Base-by-base conservation (phyloP, 2,329 filamentous ascomycete species). In the Exophiala oligosperma region DNA sequence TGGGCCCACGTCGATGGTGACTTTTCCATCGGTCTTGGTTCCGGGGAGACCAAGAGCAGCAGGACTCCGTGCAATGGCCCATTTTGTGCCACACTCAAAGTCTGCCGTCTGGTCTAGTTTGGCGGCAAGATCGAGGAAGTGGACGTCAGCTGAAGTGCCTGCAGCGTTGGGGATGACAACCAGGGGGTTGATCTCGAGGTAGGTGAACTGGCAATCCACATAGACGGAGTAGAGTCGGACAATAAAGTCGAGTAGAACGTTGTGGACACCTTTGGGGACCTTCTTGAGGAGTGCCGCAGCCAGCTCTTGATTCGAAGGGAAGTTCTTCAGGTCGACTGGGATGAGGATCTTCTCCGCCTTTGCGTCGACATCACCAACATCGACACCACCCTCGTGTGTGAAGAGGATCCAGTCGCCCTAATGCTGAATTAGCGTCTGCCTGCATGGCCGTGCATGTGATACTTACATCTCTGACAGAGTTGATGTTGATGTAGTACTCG, bases 401-500 rank as follows among this genome's bases (percentile, higher is more conserved):
- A 99, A 99, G 73, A 99, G 91, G 74, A 99, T 97, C 92, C 92
- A 97, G 79, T 99, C 94, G 73, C 94, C 94, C 94, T 97, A 59
- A 61, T 61, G 65, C 60, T 51, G 49, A 14, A 54, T 68, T 53
- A 68, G 58, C 43, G 32, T 35, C 32, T 35, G 6, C 32, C 7
- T 11, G 32, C 8, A 11, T 9, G 32, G 6, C 32, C 9, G 4
- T 35, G 32, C 2, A 11, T 17, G 35, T 62, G 59, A 60, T 62
- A 87, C 92, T 87, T 87, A 97, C 94, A 88, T 97, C 94, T 83
- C 94, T 90, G 73, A 96, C 92, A 64, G 94, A 97, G 86, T 97
- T 94, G 83, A 99, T 99, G 87, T 97, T 97, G 83, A 99, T 96
- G 81, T 99, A 99, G 83, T 97, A 97, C 80, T 99, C 94, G 66